Base-by-base conservation (phyloP, 2,329 filamentous ascomycete genomes). In the Diaporthe sp. region DNA sequence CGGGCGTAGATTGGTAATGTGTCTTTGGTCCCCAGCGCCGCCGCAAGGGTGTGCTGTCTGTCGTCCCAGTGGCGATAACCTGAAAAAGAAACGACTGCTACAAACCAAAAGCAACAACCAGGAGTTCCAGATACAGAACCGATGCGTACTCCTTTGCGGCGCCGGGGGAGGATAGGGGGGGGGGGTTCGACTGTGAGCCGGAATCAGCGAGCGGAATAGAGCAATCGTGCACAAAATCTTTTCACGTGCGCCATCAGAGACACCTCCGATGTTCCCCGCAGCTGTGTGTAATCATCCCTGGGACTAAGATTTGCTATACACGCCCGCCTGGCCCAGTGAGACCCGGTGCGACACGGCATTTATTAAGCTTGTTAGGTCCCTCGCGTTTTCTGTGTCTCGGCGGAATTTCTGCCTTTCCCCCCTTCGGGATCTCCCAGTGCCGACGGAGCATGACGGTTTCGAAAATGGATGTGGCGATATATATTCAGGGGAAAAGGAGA, bases 211-310 rank as follows among this genome's bases (percentile, higher is more conserved):
- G 15, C 2, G 34, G 22, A 22, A 10, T 12, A 12, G 12, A 46
- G n/a, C 42, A 51, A 53, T 53, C 62, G 62, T 31, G 62, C 46
- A 68, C 62, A 68, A 68, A 68, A 1, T 19, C 42, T 31, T 37
- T 53, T 51, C 62, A 68, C 62, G 62, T 68, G 62, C 62, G 62
- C 62, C 62, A 68, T 68, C 62, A 68, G 28, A 68, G 62, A 68
- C 62, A 68, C 19, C 44, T 51, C 61, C 62, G 62, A 67, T 28
- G 62, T 51, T 34, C 62, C 62, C 62, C 62, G 62, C 62, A 68
- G 46, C 46, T 68, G 46, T 68, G 62, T 68, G 62, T 68, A 68
- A 68, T 68, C 44, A 34, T 37, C 13, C 28, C 62, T 68, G 62
- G 53, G 44, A 68, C 62, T 39, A 49, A 37, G 13, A 55, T 55